These are phyloP conservation scores for Apostasia shenzhenica DNA, from an alignment of 106 monocot species.

Conservation along the genomic window DNA sequence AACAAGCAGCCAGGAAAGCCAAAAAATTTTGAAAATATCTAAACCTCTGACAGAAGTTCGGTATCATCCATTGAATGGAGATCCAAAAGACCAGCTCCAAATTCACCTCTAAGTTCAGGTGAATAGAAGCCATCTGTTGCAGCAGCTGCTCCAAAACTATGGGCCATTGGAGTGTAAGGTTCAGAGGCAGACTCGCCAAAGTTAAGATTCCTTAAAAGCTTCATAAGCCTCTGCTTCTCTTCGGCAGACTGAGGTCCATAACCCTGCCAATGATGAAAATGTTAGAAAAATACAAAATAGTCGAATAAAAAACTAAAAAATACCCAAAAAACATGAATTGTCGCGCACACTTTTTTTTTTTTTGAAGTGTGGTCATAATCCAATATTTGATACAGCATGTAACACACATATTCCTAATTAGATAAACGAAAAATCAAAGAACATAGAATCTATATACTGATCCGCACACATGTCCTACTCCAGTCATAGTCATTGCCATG, in stretches of 20 bases:
- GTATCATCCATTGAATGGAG: constrained; percentile 80
- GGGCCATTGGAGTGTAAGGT: constrained; percentile 28
- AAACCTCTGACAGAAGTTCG: constrained; percentile 78
- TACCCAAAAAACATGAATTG: too few relatives aligned
- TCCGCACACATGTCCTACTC: background rate
- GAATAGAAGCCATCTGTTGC: constrained; percentile 47
- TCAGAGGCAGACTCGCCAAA: constrained; percentile 60
- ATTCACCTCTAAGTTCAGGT: constrained; percentile 65
- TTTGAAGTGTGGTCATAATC: too few relatives aligned
- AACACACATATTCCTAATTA: too few relatives aligned
- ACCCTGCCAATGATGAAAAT: constrained; percentile 30
- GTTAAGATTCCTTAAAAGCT: constrained; percentile 67
- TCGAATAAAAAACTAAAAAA: too few relatives aligned
- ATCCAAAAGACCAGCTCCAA: constrained; percentile 87
- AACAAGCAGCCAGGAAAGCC: too few relatives aligned
- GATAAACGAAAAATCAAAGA: background rate
- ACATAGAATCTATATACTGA: background rate
- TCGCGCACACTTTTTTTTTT: too few relatives aligned
- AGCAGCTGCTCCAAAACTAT: constrained; percentile 25
- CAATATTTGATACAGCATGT: too few relatives aligned
- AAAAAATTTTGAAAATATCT: too few relatives aligned
- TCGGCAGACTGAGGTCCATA: constrained; percentile 71
- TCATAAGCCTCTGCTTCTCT: constrained; percentile 74
- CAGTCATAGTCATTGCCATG: too few relatives aligned
- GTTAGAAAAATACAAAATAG: too few relatives aligned